Evolutionary conservation across 129 eudicot species (phyloP).

Genomic region (Chrysanthemum makinoi): DNA sequence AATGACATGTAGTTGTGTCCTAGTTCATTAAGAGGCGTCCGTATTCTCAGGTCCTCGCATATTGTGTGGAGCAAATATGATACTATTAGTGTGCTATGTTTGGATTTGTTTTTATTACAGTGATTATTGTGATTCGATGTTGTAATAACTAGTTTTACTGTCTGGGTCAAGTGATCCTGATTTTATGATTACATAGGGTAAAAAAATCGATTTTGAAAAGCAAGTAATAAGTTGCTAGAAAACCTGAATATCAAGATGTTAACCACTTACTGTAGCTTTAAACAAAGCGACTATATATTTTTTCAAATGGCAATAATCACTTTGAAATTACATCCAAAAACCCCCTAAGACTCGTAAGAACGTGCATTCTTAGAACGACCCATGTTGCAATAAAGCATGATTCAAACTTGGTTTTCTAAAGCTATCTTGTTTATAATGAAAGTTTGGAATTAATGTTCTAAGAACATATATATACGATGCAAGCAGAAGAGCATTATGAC

Average conservation of each 20-base stretch:
- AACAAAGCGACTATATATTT: not conserved
- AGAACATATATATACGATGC: not conserved
- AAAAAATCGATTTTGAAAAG: slow-evolving; percentile 1
- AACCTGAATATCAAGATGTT: not conserved
- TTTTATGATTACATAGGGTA: not conserved
- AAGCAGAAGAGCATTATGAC: slow-evolving; percentile 2
- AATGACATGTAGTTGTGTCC: slow-evolving; percentile 18
- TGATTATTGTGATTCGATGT: not conserved
- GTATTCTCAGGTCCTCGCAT: slow-evolving; percentile 8
- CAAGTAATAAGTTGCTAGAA: not conserved
- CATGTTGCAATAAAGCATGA: not conserved
- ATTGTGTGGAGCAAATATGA: slow-evolving; percentile 7
- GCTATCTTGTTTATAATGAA: not conserved
- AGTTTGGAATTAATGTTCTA: not conserved
- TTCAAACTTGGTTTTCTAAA: no score
- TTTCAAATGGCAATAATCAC: not conserved
- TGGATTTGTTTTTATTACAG: not conserved
- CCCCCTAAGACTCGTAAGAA: not conserved
- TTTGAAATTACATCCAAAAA: not conserved
- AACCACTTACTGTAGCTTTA: not conserved
- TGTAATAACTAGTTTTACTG: not conserved
- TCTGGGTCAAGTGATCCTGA: not conserved
- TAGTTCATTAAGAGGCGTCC: slow-evolving; percentile 22
- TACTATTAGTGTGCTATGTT: not conserved
- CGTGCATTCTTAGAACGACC: not conserved